Conservation (phyloP, 495 filamentous ascomycete genomes). For the Evernia prunastri region DNA sequence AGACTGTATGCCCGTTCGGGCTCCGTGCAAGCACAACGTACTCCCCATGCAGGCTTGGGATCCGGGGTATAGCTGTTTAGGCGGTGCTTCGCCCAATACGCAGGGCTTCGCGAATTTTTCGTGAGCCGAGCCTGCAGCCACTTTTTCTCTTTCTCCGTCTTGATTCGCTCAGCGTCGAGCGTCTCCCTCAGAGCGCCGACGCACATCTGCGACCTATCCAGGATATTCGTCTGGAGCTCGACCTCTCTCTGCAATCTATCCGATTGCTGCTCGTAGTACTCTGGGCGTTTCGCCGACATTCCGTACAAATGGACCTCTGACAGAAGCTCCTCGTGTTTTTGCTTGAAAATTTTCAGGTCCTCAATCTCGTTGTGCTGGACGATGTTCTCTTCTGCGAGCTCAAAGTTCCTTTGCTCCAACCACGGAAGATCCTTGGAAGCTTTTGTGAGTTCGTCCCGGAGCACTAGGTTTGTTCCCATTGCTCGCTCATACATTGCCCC, state of each 20-base stretch:
- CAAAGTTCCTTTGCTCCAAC: neutral
- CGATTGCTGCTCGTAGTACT: neutral
- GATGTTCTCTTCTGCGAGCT: neutral
- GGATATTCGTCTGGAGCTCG: neutral
- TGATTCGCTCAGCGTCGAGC: neutral
- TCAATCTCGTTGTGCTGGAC: neutral
- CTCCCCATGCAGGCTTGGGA: neutral
- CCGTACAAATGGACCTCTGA: neutral
- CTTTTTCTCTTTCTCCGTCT: neutral
- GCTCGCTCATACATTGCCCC: neutral
- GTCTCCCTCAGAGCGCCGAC: neutral
- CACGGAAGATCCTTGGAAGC: neutral
- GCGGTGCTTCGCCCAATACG: neutral
- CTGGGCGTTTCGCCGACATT: neutral
- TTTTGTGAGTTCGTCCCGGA: neutral
- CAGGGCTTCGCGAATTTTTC: neutral
- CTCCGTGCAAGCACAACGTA: conserved; percentile 1
- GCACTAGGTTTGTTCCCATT: neutral
- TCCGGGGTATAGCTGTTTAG: neutral
- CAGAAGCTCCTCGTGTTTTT: neutral
- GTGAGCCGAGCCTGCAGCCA: neutral
- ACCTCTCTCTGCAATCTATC: neutral
- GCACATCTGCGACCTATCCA: neutral
- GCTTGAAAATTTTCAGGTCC: neutral
- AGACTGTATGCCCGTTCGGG: neutral